Base-by-base conservation (phyloP, 2,329 filamentous ascomycete genomes). In the Leptographium flavum region DNA sequence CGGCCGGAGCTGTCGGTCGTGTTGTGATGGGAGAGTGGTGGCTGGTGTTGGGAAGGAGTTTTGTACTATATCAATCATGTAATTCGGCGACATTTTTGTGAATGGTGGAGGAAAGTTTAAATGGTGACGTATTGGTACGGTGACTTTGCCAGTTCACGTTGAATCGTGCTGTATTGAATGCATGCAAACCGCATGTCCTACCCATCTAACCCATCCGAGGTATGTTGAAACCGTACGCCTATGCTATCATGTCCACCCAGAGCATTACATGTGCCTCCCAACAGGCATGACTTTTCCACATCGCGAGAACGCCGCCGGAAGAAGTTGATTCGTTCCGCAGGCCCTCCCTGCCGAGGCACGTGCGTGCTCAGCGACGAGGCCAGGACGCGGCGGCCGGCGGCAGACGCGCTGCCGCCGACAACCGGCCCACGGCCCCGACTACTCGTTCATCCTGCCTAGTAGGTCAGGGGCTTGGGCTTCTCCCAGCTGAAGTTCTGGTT, bases 401-500 rank as follows among this genome's bases (percentile, higher is more conserved):
- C n/a, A n/a, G n/a, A n/a, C n/a, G n/a, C n/a, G n/a, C n/a, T n/a
- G n/a, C n/a, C n/a, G n/a, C n/a, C n/a, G n/a, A n/a, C n/a, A n/a
- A n/a, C n/a, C n/a, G n/a, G n/a, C n/a, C n/a, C n/a, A n/a, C n/a
- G n/a, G n/a, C n/a, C n/a, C n/a, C n/a, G n/a, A n/a, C n/a, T n/a
- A n/a, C n/a, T n/a, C n/a, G n/a, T n/a, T n/a, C n/a, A n/a, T n/a
- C n/a, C 17, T 31, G 58, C 65, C 78, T 94, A 96, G 69, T 86
- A 83, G 70, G 84, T 88, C 62, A 98, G 85, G 56, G 74, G 59
- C 85, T 94, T 95, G 62, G 92, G 90, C 79, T 96, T 79, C 81
- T 98, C 92, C 92, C 92, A 98, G 69, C 73, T 79, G 79, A 98
- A 98, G 67, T 67, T 73, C 79, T 94, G 92, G 84, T 95, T 92